These are phyloP conservation scores for Mycena vitilis DNA, from an alignment of 768 basidiomycete species.

Conservation along the genomic window DNA sequence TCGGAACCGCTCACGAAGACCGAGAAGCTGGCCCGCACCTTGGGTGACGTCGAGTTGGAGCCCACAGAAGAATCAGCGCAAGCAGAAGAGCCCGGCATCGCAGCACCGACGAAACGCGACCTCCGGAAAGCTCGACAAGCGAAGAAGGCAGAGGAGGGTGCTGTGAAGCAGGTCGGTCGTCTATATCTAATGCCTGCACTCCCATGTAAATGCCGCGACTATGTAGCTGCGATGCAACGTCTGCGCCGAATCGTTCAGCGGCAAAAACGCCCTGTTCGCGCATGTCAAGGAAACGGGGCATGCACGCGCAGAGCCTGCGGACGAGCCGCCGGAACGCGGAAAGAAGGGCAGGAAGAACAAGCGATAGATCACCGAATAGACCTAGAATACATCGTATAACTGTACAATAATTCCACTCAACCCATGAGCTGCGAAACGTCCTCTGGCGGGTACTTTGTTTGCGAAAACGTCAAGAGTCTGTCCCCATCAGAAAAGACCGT, in stretches of 20 bases:
- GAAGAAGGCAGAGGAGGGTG: conserved; percentile 66
- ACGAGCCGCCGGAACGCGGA: conserved; percentile 41
- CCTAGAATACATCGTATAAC: conserved; percentile 26
- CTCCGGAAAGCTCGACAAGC: conserved; percentile 83
- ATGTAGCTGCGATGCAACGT: conserved; percentile 70
- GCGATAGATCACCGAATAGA: conserved; percentile 36
- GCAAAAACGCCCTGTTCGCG: conserved; percentile 78
- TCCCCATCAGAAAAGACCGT: not conserved
- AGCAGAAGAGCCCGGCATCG: conserved; percentile 28
- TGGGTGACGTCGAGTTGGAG: conserved; percentile 26
- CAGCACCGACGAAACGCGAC: conserved; percentile 75
- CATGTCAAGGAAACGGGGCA: conserved; percentile 82
- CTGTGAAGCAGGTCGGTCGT: conserved; percentile 39
- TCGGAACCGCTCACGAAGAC: conserved; percentile 36
- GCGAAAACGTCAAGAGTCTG: conserved; percentile 94
- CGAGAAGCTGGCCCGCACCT: conserved; percentile 36
- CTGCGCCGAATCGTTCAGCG: conserved; percentile 71
- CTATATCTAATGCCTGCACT: not conserved
- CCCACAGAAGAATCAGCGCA: not conserved
- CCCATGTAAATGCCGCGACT: conserved; percentile 12
- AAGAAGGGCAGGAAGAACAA: conserved; percentile 55
- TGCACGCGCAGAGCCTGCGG: conserved; percentile 61
- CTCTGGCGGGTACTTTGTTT: conserved; percentile 95
- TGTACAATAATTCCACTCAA: conserved; percentile 45
- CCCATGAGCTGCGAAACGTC: conserved; percentile 96